Evolutionary conservation across 768 basidiomycete species (phyloP).

Genomic region (Dictyophora rubrovolvata): DNA sequence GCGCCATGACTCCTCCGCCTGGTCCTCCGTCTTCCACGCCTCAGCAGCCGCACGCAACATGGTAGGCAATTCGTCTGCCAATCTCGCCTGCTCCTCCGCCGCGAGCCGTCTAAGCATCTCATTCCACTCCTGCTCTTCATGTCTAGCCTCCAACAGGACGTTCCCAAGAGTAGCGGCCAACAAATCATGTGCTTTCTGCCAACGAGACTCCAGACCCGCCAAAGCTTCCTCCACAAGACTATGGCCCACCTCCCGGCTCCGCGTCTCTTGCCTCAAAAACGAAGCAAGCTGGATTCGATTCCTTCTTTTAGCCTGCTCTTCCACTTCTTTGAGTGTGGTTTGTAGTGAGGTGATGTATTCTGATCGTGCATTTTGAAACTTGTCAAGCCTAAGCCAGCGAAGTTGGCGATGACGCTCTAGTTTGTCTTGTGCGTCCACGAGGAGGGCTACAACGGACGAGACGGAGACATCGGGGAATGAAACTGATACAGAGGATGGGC

Average conservation of each 20-base stretch:
- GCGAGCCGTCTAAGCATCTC: not conserved
- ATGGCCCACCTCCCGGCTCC: not conserved
- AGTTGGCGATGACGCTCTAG: not conserved
- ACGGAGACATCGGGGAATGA: not conserved
- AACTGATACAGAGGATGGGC: too few relatives aligned
- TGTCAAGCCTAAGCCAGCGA: not conserved
- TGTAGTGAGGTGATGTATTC: not conserved
- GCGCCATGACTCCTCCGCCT: not conserved
- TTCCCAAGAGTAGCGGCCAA: not conserved
- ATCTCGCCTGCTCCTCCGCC: not conserved
- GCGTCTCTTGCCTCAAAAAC: not conserved
- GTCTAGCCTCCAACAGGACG: not conserved
- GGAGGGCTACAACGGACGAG: not conserved
- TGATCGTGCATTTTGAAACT: not conserved
- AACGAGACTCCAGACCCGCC: not conserved
- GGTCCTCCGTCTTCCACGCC: not conserved
- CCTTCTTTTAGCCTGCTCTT: not conserved
- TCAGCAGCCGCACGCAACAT: not conserved
- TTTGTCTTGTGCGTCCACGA: not conserved
- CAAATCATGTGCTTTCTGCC: not conserved
- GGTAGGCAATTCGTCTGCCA: not conserved
- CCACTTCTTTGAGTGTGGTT: not conserved
- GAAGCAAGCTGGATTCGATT: not conserved
- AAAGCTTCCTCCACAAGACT: not conserved
- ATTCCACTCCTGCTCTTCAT: not conserved